Percentiles rank a stretch among this genome's conserved stretches.
These are phyloP conservation scores for Tricholoma sp. DNA, from an alignment of 768 basidiomycete species.

Conservation along the genomic window DNA sequence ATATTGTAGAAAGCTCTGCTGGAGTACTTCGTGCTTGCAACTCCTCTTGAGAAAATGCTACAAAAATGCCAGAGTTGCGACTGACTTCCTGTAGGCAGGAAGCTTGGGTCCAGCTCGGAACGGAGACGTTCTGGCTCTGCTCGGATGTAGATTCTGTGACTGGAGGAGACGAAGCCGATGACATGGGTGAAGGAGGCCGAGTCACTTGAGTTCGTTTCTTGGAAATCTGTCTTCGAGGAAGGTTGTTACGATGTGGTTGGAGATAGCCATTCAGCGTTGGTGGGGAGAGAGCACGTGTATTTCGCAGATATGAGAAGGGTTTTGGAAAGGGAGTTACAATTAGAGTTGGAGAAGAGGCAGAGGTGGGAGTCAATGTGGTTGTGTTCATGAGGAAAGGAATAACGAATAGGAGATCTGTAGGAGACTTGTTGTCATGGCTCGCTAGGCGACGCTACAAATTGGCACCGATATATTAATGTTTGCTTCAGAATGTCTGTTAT, in stretches of 20 bases:
- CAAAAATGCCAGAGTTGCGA: constrained; percentile 1
- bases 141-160: background rate
- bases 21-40: background rate
- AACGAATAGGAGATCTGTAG: background rate
- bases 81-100: constrained; percentile 4
- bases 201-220: background rate
- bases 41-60: background rate
- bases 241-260: constrained; percentile 6
- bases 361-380: background rate
- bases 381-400: background rate
- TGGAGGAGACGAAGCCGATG: background rate
- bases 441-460: too few relatives aligned
- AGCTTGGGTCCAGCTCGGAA: background rate
- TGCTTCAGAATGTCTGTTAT: too few relatives aligned
- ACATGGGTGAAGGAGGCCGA: background rate
- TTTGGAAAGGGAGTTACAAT: background rate
- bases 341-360: constrained; percentile 1
- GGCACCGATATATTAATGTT: too few relatives aligned
- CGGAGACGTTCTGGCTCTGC: background rate
- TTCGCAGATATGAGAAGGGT: background rate
- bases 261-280: constrained; percentile 4
- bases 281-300: background rate
- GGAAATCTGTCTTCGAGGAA: background rate
- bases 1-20: background rate
- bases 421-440: too few relatives aligned